A percentile compares a stretch with the other conserved stretches of the same genome.
Evolutionary conservation across 2,329 filamentous ascomycete genomes (phyloP).

Genomic region (Fusarium pseudoanthophilum): DNA sequence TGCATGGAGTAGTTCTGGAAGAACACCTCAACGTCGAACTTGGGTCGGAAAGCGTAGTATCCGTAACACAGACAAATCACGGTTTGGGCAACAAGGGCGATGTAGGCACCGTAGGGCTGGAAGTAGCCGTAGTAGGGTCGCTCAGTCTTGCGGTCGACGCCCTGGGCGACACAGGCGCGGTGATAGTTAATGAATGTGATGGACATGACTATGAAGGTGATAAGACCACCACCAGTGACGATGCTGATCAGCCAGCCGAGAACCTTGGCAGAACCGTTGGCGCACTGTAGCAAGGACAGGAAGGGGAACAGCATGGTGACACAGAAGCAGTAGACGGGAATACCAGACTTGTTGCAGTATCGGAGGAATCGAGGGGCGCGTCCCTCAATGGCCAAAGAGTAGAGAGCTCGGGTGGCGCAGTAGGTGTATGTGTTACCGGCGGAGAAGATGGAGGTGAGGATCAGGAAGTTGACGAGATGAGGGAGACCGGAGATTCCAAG

Average conservation of each 20-base stretch:
- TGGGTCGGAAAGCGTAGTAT: constrained; percentile 59
- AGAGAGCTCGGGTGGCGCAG: constrained; percentile 60
- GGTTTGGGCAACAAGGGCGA: constrained; percentile 54
- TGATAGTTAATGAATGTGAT: constrained; percentile 59
- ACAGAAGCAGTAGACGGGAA: constrained; percentile 66
- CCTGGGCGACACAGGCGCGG: constrained; percentile 63
- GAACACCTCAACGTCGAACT: constrained; percentile 60
- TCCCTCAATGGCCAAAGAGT: constrained; percentile 60
- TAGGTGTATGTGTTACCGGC: constrained; percentile 53
- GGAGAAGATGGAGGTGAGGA: constrained; percentile 51
- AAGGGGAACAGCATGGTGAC: constrained; percentile 63
- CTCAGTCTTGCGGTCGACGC: constrained; percentile 60
- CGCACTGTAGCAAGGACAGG: constrained; percentile 62
- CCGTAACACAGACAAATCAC: constrained; percentile 62
- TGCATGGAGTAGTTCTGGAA: constrained; percentile 67
- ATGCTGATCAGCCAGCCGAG: constrained; percentile 65
- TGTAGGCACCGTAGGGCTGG: constrained; percentile 53
- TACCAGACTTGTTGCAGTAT: constrained; percentile 68
- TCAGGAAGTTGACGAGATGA: constrained; percentile 65
- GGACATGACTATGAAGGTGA: constrained; percentile 68
- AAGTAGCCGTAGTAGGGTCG: constrained; percentile 66
- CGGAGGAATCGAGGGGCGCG: constrained; percentile 62
- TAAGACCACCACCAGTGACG: constrained; percentile 65
- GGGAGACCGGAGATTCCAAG: constrained; percentile 62
- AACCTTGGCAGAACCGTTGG: constrained; percentile 58